Percentiles rank a stretch among this genome's conserved stretches.
These are phyloP conservation scores for Saprolegnia parasitica DNA, from an alignment of 352 stramenopile genomes.

Conservation along the genomic window DNA sequence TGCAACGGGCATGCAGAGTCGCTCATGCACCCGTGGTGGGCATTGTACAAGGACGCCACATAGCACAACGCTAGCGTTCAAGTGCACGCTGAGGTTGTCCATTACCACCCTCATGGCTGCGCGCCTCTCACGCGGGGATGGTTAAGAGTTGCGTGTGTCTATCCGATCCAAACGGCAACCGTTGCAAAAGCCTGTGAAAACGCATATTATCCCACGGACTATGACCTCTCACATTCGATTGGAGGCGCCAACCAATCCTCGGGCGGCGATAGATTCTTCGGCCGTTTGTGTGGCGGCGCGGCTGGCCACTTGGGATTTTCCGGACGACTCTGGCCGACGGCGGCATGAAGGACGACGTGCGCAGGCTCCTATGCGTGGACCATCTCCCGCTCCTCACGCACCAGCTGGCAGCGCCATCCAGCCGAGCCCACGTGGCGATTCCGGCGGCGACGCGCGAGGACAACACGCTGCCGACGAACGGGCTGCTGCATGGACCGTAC, in stretches of 20 bases:
- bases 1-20: too few species aligned
- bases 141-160: neutral
- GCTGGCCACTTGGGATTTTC: constrained; percentile 4
- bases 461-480: neutral
- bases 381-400: constrained; percentile 21
- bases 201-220: neutral
- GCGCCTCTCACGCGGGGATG: neutral
- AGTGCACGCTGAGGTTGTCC: too few species aligned
- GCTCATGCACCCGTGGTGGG: too few species aligned
- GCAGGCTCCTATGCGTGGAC: constrained; percentile 23
- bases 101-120: too few species aligned
- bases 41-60: too few species aligned
- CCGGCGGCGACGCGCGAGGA: neutral
- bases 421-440: constrained; percentile 1
- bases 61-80: too few species aligned
- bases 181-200: constrained; percentile 20
- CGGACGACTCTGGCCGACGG: neutral
- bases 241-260: constrained; percentile 8
- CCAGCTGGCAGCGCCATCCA: constrained; percentile 11
- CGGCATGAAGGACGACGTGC: constrained; percentile 12
- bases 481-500: neutral
- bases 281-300: constrained; percentile 17
- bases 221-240: neutral
- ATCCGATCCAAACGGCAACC: neutral
- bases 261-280: constrained; percentile 3